Base-by-base conservation (phyloP, 2,329 filamentous ascomycete species). In the Verticillium zaregamsianum region DNA sequence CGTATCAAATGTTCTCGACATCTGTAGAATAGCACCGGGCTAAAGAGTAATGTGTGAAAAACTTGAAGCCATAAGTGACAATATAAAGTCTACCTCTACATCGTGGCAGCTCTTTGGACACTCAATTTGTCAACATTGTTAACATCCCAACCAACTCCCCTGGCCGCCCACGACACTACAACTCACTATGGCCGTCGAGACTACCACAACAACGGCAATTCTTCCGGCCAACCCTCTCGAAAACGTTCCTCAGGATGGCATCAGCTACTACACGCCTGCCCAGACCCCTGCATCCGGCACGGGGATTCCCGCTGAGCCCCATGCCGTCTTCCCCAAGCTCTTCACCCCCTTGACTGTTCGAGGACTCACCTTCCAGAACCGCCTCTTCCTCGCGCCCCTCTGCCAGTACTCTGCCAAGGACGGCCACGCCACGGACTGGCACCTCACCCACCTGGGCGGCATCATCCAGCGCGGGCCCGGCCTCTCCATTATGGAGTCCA, bases 381-480 rank as follows among this genome's bases (percentile, higher is more conserved):
- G 80, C 14, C 75, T 82, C 59, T 74, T 78, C 65, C 67, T 80
- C 20, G 74, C 77, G 25, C 80, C 80, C 1, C 74, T 83, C 68
- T 82, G 80, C 62, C 79, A 81, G 66, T 81, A 80, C 65, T 77
- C 73, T 2, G 73, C 78, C 3, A 66, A 74, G 25, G 73, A 80
- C 39, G 77, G 91, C 11, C 88, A 91, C 70, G 82, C 85, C 65
- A 91, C 87, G 0, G 76, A 84, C 63, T 93, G 89, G 89, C 90
- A 93, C 71, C 72, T 89, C 39, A 85, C 89, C 2, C 90, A 93
- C 67, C 79, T 92, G 32, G 90, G 90, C 20, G 88, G 88, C 25
- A 92, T 92, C 66, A 79, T 88, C 31, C 83, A 86, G 67, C 86
- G 90, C 3, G 90, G 90, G 11, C 61, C 89, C 0, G 89, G 87